Conservation (phyloP, 345 rosid genomes). For the Populus euphratica region DNA sequence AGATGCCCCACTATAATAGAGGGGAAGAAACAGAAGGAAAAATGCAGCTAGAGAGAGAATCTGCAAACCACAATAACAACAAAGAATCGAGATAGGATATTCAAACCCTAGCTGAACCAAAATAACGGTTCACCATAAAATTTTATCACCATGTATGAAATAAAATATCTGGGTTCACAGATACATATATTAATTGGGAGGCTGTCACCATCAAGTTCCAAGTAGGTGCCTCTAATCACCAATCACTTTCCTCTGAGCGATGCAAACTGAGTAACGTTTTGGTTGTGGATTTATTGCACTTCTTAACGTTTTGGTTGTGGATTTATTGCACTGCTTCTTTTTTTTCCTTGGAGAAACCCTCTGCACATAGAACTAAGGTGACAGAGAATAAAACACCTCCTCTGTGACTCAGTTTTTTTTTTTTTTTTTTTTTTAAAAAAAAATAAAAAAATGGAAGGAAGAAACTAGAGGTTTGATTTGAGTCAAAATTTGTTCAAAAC, state of each 20-base stretch:
- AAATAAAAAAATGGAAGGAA: background rate
- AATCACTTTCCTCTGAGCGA: conserved; percentile 4
- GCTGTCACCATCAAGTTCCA: background rate
- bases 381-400: background rate
- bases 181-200: conserved; percentile 17
- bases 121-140: no score
- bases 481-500: conserved; percentile 46
- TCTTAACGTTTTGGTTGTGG: no score
- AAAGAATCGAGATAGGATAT: background rate
- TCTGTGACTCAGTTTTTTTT: no score
- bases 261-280: background rate
- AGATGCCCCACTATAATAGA: background rate
- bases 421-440: background rate
- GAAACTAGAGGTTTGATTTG: conserved; percentile 12
- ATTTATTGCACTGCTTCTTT: no score
- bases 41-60: background rate
- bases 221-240: conserved; percentile 1
- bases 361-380: background rate
- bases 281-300: conserved; percentile 10
- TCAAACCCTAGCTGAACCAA: background rate
- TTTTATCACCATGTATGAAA: background rate
- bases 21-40: background rate
- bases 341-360: conserved; percentile 2
- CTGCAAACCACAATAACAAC: background rate
- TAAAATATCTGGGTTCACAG: conserved; percentile 10